Evolutionary conservation across 345 rosid species (phyloP).

Genomic region (Rhodomyrtus tomentosa): DNA sequence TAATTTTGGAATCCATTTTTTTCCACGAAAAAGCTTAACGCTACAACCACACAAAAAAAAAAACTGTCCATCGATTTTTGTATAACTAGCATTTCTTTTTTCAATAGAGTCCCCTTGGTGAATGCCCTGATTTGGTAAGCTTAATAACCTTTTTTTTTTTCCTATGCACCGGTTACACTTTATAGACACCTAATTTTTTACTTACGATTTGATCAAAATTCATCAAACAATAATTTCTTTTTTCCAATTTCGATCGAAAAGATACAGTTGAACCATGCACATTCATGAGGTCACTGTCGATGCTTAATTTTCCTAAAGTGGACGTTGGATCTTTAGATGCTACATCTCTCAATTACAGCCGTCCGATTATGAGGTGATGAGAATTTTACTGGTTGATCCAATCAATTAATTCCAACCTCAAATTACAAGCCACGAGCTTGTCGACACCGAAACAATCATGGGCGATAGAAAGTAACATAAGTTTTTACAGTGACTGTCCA

Average conservation of each 20-base stretch:
- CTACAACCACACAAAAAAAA: too few relatives aligned
- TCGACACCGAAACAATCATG: too few relatives aligned
- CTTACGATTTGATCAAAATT: not conserved
- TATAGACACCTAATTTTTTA: not conserved
- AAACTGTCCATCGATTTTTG: too few relatives aligned
- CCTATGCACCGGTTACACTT: not conserved
- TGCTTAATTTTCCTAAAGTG: not conserved
- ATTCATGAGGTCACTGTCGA: fast-evolving
- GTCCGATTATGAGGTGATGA: fast-evolving
- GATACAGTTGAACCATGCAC: fast-evolving
- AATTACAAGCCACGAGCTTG: not conserved
- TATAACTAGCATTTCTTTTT: not conserved
- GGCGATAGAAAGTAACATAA: too few relatives aligned
- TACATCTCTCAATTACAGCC: not conserved
- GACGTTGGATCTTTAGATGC: not conserved
- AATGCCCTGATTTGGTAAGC: too few relatives aligned
- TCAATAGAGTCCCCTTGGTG: not conserved
- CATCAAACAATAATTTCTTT: not conserved
- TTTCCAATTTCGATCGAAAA: not conserved
- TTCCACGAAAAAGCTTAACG: not conserved
- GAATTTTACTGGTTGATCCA: not conserved
- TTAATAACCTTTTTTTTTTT: not conserved
- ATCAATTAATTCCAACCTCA: not conserved
- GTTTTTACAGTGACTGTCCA: too few relatives aligned
- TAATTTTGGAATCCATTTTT: not conserved